Evolutionary conservation across 2,329 filamentous ascomycete genomes (phyloP).

Genomic region (Trichoderma lentiforme): DNA sequence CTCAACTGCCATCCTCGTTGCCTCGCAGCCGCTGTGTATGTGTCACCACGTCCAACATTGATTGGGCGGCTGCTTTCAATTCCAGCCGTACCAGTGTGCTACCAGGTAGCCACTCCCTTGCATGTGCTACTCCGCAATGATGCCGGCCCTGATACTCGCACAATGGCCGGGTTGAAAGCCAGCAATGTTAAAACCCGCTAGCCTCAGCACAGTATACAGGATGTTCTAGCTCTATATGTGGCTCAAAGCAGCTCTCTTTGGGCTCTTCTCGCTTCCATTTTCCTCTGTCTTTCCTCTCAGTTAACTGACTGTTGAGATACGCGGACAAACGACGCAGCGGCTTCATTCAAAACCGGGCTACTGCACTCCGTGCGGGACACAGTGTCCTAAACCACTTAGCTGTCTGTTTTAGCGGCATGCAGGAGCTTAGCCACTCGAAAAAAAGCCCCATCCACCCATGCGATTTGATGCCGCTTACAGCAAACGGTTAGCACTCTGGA

Average conservation of each 20-base stretch:
- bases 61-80: not conserved
- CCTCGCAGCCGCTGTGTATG: not conserved
- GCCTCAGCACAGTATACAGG: not conserved
- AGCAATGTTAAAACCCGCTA: not conserved
- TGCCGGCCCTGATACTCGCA: not conserved
- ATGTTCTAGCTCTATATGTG: not conserved
- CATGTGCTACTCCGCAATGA: not conserved
- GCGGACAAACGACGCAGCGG: not conserved
- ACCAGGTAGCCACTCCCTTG: not conserved
- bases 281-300: not conserved
- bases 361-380: not conserved
- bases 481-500: not conserved
- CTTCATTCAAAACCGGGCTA: not conserved
- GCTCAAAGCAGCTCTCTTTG: not conserved
- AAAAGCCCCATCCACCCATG: not conserved
- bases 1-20: not conserved
- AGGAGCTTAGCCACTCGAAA: not conserved
- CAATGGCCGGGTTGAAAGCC: not conserved
- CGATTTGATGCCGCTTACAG: not conserved
- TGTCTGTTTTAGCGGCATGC: not conserved
- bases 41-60: not conserved
- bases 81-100: not conserved
- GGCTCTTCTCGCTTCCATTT: not conserved
- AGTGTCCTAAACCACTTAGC: not conserved
- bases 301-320: not conserved